Evolutionary conservation across 2,329 filamentous ascomycete species (phyloP), one percentile per base, ranked within the genome.

Genomic region (Paraconiothyrium brasiliense): DNA sequence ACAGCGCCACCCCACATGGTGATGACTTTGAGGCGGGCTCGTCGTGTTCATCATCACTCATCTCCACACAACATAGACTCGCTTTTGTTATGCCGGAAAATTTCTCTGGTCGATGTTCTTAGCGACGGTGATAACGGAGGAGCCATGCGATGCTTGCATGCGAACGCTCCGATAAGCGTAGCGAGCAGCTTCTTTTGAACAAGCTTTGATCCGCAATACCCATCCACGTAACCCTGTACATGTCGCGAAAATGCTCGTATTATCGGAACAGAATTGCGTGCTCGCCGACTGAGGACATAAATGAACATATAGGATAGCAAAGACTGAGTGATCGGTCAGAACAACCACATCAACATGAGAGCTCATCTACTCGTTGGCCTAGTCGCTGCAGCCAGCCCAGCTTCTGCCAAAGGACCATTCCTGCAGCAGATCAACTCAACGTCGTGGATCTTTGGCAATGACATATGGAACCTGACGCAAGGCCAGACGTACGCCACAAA

Each of bases 391-490:
- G 58, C 47, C 4, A 43, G 44, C 30, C 44, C 27, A 35, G 39
- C 41, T 8, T 32, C 43, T 3, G 63, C 63, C 2, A 56, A 59
- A 30, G 67, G 67, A 4, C 69, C 69, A 5, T 74, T 74, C 34
- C 58, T 74, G 14, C 60, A 70, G 30, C 56, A 63, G 46, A 43
- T 71, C 14, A 63, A 59, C 41, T 37, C 60, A 14, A 66, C 60
- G 10, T 63, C 65, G 41, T 72, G 69, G 69, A 44, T 69, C n/a
- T 68, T 78, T 35, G 76, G 76, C 14, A 78, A 77, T 46, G 70
- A 77, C 30, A 35, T 75, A 7, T 78, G 76, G 76, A 78, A 77
- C 48, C 61, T 77, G n/a, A 77, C 75, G 0, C 70, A 75, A 35
- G 67, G 68, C 3, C 54, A 54, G 9, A 67, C 60, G n/a, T 76